Conservation (phyloP, 371 early-diverging fungal species). For the Mucor mucedo region DNA sequence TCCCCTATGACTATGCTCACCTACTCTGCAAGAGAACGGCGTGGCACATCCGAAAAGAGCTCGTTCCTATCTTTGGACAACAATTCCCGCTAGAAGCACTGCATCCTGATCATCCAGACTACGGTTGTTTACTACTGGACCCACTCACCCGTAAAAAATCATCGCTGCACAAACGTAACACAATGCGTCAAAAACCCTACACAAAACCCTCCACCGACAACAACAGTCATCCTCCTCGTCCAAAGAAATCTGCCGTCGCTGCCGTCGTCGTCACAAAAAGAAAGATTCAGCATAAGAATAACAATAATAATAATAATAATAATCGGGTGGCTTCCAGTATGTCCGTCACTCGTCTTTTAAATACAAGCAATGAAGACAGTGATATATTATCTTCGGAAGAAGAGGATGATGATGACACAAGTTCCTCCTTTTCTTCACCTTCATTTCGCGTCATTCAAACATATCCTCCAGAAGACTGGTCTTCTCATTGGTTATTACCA, state of each 20-base stretch:
- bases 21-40: slow-evolving; percentile 62
- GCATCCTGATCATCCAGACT: slow-evolving; percentile 57
- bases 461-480: slow-evolving; percentile 21
- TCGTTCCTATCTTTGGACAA: slow-evolving; percentile 67
- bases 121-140: slow-evolving; percentile 48
- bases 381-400: slow-evolving; percentile 12
- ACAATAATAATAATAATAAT: neutral
- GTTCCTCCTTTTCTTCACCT: slow-evolving; percentile 29
- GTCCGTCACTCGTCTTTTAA: slow-evolving; percentile 39
- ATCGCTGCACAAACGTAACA: slow-evolving; percentile 11
- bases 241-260: neutral
- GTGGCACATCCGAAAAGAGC: slow-evolving; percentile 62
- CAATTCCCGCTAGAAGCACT: slow-evolving; percentile 57
- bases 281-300: neutral
- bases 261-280: neutral
- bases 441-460: slow-evolving; percentile 40
- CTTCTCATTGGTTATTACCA: slow-evolving; percentile 3
- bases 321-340: slow-evolving; percentile 29
- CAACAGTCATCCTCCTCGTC: slow-evolving; percentile 7
- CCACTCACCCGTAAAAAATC: slow-evolving; percentile 21
- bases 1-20: slow-evolving; percentile 64
- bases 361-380: slow-evolving; percentile 13
- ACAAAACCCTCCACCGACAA: slow-evolving; percentile 1
- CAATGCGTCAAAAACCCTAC: slow-evolving; percentile 15
- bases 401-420: slow-evolving; percentile 6